Base-by-base conservation (phyloP, 2,329 filamentous ascomycete species). In the Fusarium piperis region DNA sequence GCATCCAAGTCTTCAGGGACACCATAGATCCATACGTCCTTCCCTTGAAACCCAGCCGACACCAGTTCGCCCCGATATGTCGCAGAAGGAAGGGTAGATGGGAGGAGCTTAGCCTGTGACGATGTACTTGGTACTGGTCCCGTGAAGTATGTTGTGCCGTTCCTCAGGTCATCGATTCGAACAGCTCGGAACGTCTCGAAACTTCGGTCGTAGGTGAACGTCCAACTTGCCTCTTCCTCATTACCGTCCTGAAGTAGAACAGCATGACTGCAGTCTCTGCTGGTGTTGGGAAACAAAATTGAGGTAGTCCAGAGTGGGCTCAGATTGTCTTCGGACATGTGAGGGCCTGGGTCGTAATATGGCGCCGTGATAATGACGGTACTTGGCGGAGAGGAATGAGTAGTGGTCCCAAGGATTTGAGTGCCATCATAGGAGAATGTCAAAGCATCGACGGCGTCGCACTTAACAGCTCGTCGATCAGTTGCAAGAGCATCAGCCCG, bases 301-400 rank as follows among this genome's bases (percentile, higher is more conserved):
- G 94, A 94, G 1, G 93, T 94, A 8, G 93, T 95, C 93, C 93
- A 96, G 77, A 95, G 87, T 26, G 91, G 89, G 78, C 91, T 92
- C 68, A 94, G 87, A 68, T 90, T 88, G 64, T 93, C 89, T 65
- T 92, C 90, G 13, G 85, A 87, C 69, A 92, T 85, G 56, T 90
- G 86, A 71, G 88, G 89, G 36, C 91, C 91, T 0, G 90, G 92
- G 44, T 93, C 91, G 78, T 93, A 94, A 76, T 94, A 94, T 2
- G 93, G 93, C 0, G 93, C 93, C 0, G 92, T 94, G 35, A 96
- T 85, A 55, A 94, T 90, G 41, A 95, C 92, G 0, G 93, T 93
- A 74, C 88, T 92, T 4, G 91, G 89, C 36, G 89, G 88, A 32
- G 86, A 84, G 8, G 88, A 88, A 71, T 91, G 87, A 11, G 89